Evolutionary conservation across 2,329 filamentous ascomycete species (phyloP), one percentile per base, ranked within the genome.

Genomic region (Neofusicoccum umdonicola): DNA sequence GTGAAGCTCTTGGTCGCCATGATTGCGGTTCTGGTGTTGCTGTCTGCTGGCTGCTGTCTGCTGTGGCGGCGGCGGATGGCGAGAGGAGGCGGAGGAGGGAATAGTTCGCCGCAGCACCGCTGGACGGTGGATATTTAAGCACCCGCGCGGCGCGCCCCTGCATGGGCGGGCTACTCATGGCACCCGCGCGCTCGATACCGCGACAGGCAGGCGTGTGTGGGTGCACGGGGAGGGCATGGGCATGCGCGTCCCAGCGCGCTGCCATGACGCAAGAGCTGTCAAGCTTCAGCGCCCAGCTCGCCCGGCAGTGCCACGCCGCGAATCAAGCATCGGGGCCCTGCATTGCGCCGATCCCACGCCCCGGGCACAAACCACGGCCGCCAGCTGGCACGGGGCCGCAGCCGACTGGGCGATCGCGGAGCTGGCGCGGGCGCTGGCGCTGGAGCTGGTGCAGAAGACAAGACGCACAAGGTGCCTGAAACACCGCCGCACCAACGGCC

Each of bases 1-100:
- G 68, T 69, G 57, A 72, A 67, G 35, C 69, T 66, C 19, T 56
- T 58, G 42, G 31, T 57, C 41, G 62, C 62, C 62, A 64, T 64
- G 42, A 4, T 42, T 57, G 62, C 31, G 17, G 51, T 19, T 22
- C 8, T 12, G n/a, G n/a, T 35, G 37, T 34, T 44, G 27, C 27
- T 37, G 17, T 48, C 15, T 13, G 41, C 27, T 37, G 17, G 39
- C 15, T 13, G 41, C 27, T 39, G 57, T 47, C 22, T 9, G 31
- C 4, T 61, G 51, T 39, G 9, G 5, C 1, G 27, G 15, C 5
- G 4, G 52, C n/a, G 39, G 13, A 9, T 17, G 17, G 37, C n/a
- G 31, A 17, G 42, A 37, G 47, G 42, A 47, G n/a, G 39, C 15
- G 15, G 42, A 35, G n/a, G 42, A 12, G 15, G 12, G 42, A 37